These are phyloP conservation scores for Termitomyces sp. DNA, from an alignment of 768 basidiomycete genomes.

Conservation along the genomic window DNA sequence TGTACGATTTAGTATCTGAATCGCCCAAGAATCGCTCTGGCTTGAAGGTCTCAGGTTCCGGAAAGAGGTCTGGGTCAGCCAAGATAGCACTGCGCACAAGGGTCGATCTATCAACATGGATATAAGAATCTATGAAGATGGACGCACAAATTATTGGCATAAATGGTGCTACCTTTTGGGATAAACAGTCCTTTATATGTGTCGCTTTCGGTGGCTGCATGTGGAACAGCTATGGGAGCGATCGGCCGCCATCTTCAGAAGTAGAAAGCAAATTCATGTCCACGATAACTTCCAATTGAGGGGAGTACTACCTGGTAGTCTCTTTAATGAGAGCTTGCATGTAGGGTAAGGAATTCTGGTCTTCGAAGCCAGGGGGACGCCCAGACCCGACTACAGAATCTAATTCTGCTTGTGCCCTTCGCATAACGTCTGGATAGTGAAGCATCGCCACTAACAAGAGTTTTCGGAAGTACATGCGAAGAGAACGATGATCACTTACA, in stretches of 20 bases:
- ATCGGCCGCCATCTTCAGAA: conserved; percentile 18
- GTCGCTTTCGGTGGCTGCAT: conserved; percentile 28
- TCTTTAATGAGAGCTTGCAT: conserved; percentile 4
- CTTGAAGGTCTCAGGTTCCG: conserved; percentile 25
- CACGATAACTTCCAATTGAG: neutral
- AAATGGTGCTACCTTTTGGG: conserved; percentile 30
- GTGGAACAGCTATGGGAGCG: conserved; percentile 20
- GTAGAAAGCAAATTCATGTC: neutral
- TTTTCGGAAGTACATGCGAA: neutral
- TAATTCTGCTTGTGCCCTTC: conserved; percentile 33
- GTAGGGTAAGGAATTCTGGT: conserved; percentile 11
- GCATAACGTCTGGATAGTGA: conserved; percentile 29
- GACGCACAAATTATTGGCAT: conserved; percentile 27
- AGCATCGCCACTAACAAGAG: conserved; percentile 28
- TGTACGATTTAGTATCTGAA: conserved; percentile 19
- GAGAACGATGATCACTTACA: neutral
- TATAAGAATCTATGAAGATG: neutral
- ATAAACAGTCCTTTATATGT: conserved; percentile 32
- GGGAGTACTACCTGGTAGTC: neutral
- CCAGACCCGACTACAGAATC: conserved; percentile 29
- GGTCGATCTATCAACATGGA: neutral
- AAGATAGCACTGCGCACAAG: neutral
- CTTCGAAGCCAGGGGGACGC: conserved; percentile 32
- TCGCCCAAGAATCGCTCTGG: conserved; percentile 35
- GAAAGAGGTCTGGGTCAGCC: conserved; percentile 19